A percentile compares a stretch with the other conserved stretches of the same genome.
Evolutionary conservation across 2,329 filamentous ascomycete species (phyloP).

Genomic region (Paecilomyces sp.): DNA sequence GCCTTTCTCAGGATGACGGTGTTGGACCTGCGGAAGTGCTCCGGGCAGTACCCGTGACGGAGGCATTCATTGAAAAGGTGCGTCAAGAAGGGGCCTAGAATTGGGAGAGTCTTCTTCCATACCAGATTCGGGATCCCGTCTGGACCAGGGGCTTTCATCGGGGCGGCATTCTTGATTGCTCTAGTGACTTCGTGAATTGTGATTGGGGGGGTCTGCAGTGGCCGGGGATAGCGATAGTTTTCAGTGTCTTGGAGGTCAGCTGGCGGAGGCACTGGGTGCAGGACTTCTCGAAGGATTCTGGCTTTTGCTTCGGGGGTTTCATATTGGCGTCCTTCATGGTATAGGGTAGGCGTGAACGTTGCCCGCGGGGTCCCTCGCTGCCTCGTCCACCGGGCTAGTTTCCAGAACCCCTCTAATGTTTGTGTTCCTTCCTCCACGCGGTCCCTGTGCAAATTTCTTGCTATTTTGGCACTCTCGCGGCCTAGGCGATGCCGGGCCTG

Average conservation of each 20-base stretch:
- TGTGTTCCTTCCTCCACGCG: neutral
- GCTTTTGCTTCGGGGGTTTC: neutral
- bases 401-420: neutral
- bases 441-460: neutral
- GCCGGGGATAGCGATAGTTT: too few relatives aligned
- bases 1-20: slow-evolving; percentile 12
- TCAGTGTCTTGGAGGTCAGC: too few relatives aligned
- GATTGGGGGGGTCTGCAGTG: too few relatives aligned
- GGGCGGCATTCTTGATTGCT: too few relatives aligned
- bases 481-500: neutral
- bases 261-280: too few relatives aligned
- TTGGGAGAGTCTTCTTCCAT: too few relatives aligned
- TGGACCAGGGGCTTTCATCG: too few relatives aligned
- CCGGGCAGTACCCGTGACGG: slow-evolving; percentile 9
- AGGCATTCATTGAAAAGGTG: slow-evolving; percentile 4
- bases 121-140: too few relatives aligned
- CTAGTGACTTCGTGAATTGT: too few relatives aligned
- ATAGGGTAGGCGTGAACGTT: neutral
- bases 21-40: slow-evolving; percentile 10
- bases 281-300: too few relatives aligned
- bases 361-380: neutral
- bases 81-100: too few relatives aligned
- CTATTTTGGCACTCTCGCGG: neutral
- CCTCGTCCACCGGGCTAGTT: neutral
- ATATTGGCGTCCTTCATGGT: neutral